These are phyloP conservation scores for Naganishia cerealis DNA, from an alignment of 1,284 basidiomycete species.

Conservation along the genomic window DNA sequence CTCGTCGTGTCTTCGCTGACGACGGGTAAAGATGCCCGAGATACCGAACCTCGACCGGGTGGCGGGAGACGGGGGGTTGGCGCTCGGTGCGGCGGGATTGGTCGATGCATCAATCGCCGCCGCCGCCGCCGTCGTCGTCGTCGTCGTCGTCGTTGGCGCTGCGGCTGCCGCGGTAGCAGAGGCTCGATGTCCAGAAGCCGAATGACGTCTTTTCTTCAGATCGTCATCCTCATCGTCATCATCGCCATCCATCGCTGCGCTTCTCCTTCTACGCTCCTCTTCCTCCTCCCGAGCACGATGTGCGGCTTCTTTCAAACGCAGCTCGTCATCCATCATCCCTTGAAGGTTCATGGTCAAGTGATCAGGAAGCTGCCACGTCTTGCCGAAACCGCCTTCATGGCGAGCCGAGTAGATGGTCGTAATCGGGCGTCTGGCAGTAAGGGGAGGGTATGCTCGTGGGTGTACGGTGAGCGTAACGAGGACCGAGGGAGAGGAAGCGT, in stretches of 20 bases:
- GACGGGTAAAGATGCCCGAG: constrained; percentile 16
- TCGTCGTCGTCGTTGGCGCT: background rate
- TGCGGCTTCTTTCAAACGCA: constrained; percentile 35
- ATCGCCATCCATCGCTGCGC: constrained; percentile 24
- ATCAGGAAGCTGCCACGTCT: constrained; percentile 68
- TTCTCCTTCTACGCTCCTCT: constrained; percentile 16
- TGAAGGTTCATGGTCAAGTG: constrained; percentile 56
- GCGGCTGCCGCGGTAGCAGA: background rate
- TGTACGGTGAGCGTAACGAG: constrained; percentile 71
- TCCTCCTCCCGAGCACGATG: constrained; percentile 35
- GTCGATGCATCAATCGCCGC: background rate
- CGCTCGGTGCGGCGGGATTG: background rate
- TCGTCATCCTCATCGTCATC: constrained; percentile 26
- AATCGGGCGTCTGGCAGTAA: constrained; percentile 53
- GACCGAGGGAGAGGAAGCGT: constrained; percentile 79
- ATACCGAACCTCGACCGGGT: constrained; percentile 22
- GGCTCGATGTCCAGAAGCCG: background rate
- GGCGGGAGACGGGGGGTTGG: background rate
- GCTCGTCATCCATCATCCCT: constrained; percentile 39
- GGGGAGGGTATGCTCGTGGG: constrained; percentile 59
- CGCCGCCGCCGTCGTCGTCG: background rate
- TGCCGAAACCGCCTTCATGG: constrained; percentile 76
- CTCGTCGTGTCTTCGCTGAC: constrained; percentile 25
- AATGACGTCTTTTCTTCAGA: constrained; percentile 18
- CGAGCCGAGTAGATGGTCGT: constrained; percentile 17